Evolutionary conservation across 2,329 filamentous ascomycete species (phyloP).

Genomic region (Periconia macrospinosa): DNA sequence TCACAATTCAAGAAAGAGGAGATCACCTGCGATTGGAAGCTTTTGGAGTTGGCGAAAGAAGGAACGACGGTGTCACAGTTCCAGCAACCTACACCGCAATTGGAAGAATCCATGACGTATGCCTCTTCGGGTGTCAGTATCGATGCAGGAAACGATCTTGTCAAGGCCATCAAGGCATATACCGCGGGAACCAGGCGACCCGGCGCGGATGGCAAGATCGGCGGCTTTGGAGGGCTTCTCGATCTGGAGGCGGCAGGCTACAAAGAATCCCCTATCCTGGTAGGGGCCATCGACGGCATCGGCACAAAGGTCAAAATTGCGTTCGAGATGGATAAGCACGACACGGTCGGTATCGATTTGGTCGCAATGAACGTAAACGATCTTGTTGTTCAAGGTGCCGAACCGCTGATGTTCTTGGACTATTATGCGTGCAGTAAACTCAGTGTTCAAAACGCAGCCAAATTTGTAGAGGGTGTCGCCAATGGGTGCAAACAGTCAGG

Average conservation of each 20-base stretch:
- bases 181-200: slow-evolving; percentile 83
- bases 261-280: slow-evolving; percentile 72
- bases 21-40: slow-evolving; percentile 81
- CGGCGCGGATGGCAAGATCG: slow-evolving; percentile 90
- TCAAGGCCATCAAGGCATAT: slow-evolving; percentile 85
- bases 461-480: slow-evolving; percentile 91
- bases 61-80: slow-evolving; percentile 47
- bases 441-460: slow-evolving; percentile 72
- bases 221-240: slow-evolving; percentile 89
- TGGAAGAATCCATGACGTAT: slow-evolving; percentile 68
- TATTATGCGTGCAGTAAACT: slow-evolving; percentile 95
- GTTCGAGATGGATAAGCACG: slow-evolving; percentile 84
- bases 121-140: slow-evolving; percentile 93
- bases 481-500: slow-evolving; percentile 81
- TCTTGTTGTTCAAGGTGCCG: slow-evolving; percentile 91
- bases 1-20: slow-evolving; percentile 69
- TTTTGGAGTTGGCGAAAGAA: slow-evolving; percentile 85
- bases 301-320: slow-evolving; percentile 97
- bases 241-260: slow-evolving; percentile 77
- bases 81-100: slow-evolving; percentile 16
- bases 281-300: slow-evolving; percentile 95
- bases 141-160: slow-evolving; percentile 89
- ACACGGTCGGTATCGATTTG: slow-evolving; percentile 93
- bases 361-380: slow-evolving; percentile 99
- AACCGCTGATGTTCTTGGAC: slow-evolving; percentile 94